These are phyloP conservation scores for Starmerella kuoi DNA, from an alignment of 805 yeast genomes.

Conservation along the genomic window DNA sequence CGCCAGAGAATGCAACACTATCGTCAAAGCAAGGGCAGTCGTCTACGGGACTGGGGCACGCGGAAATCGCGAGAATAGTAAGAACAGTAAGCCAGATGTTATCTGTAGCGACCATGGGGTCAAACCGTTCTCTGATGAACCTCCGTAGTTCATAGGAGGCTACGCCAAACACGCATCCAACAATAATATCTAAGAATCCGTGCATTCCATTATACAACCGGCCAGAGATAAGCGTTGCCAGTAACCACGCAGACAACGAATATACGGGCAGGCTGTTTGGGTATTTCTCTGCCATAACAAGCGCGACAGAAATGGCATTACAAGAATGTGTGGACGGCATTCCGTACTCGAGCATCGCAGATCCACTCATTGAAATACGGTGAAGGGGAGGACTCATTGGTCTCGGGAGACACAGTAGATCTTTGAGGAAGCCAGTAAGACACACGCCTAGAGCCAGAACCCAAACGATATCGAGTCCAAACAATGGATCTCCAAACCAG, in stretches of 20 bases:
- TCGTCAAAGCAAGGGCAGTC: constrained; percentile 96
- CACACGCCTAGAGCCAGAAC: constrained; percentile 51
- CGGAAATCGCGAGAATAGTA: constrained; percentile 6
- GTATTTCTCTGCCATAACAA: constrained; percentile 31
- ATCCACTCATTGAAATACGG: constrained; percentile 79
- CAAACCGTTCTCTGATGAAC: constrained; percentile 33
- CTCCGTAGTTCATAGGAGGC: constrained; percentile 33
- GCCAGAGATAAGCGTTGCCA: constrained; percentile 58
- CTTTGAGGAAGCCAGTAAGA: constrained; percentile 63
- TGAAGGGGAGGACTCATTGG: constrained; percentile 87
- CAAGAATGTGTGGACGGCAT: constrained; percentile 93
- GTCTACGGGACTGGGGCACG: constrained; percentile 63
- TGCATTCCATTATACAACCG: constrained; percentile 96
- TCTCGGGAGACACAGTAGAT: constrained; percentile 77
- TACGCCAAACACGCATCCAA: constrained; percentile 57
- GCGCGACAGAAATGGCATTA: constrained; percentile 73
- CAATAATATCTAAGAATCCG: constrained; percentile 63
- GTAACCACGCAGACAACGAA: constrained; percentile 34
- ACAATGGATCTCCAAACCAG: constrained; percentile 57
- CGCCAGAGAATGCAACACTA: constrained; percentile 78
- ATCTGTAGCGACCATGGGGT: neutral
- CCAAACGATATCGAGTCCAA: constrained; percentile 50
- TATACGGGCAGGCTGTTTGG: constrained; percentile 2
- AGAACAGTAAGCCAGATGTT: constrained; percentile 6
- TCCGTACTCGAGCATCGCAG: constrained; percentile 87